Percentiles rank a stretch among this genome's conserved stretches.
phyloP scores from a whole-genome alignment of 495 filamentous ascomycete genomes.

The Penicillium nucicola region DNA sequence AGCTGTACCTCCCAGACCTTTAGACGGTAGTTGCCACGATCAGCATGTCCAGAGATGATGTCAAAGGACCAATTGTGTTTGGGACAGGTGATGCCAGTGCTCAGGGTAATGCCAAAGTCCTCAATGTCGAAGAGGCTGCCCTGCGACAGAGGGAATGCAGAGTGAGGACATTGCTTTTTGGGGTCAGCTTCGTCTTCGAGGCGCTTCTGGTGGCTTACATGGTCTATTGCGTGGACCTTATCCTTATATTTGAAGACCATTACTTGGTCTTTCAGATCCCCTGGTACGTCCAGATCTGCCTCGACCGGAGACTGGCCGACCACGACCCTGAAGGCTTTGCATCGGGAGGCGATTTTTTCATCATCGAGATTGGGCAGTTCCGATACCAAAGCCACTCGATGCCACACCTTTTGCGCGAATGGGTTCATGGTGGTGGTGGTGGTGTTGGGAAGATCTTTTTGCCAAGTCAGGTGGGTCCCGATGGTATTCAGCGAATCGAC shows the following conservation, averaged over 20 bases:
- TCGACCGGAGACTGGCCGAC: conserved; percentile 15
- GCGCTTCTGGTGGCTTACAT: conserved; percentile 33
- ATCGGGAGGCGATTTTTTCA: conserved; percentile 38
- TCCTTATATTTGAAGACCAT: conserved; percentile 56
- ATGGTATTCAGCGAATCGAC: too few species aligned
- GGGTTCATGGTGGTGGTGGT: conserved; percentile 8
- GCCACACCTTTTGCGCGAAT: conserved; percentile 25
- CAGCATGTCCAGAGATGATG: conserved; percentile 50
- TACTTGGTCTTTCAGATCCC: conserved; percentile 53
- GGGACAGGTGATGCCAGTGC: conserved; percentile 54
- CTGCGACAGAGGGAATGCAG: conserved; percentile 53
- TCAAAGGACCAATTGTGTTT: conserved; percentile 64
- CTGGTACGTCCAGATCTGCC: conserved; percentile 40
- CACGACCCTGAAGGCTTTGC: conserved; percentile 55
- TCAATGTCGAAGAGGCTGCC: conserved; percentile 60
- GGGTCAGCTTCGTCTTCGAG: conserved; percentile 6
- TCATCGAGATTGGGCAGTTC: conserved; percentile 49
- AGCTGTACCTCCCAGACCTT: conserved; percentile 59
- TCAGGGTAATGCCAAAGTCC: conserved; percentile 51
- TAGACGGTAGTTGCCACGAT: conserved; percentile 56
- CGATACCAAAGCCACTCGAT: conserved; percentile 44
- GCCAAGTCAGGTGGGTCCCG: not conserved
- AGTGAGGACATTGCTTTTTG: conserved; percentile 61
- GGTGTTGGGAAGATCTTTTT: not conserved
- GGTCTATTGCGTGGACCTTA: conserved; percentile 57